A percentile compares a stretch with the other conserved stretches of the same genome.
These are phyloP conservation scores for Dioscorea cayenensis DNA, from an alignment of 116 monocot species.

Conservation along the genomic window DNA sequence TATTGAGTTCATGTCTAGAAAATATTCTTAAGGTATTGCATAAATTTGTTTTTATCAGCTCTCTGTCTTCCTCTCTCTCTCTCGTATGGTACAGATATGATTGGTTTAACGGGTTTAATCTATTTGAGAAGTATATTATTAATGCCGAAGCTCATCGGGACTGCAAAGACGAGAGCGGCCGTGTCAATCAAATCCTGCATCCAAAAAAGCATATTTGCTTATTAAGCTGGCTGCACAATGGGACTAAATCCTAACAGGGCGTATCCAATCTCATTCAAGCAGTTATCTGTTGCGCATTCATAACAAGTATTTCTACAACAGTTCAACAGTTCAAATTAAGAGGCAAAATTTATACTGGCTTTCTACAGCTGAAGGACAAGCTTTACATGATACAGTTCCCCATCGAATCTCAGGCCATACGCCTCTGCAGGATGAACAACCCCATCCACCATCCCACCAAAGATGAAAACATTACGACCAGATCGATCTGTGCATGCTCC, in stretches of 20 bases:
- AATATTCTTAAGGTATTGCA: not conserved
- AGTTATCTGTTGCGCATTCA: no score
- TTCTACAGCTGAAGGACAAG: constrained; percentile 38
- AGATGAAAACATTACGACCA: constrained; percentile 51
- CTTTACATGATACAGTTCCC: constrained; percentile 47
- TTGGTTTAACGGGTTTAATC: no score
- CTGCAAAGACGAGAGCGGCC: no score
- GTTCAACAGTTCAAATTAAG: not conserved
- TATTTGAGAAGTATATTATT: no score
- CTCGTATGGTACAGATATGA: no score
- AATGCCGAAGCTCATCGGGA: no score
- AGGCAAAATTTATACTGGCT: not conserved
- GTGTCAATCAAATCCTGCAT: no score
- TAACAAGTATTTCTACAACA: not conserved
- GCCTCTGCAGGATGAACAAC: constrained; percentile 52
- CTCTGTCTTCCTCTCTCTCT: not conserved
- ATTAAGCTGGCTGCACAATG: no score
- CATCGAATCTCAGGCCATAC: constrained; percentile 70
- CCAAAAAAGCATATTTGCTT: no score
- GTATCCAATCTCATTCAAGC: no score
- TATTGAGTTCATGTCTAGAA: not conserved
- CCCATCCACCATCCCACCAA: constrained; percentile 91
- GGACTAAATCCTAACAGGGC: no score
- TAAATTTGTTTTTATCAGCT: constrained; percentile 1
- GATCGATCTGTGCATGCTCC: constrained; percentile 58